phyloP scores from a whole-genome alignment of 352 stramenopile species.

The Globisporangium sylvaticum region DNA sequence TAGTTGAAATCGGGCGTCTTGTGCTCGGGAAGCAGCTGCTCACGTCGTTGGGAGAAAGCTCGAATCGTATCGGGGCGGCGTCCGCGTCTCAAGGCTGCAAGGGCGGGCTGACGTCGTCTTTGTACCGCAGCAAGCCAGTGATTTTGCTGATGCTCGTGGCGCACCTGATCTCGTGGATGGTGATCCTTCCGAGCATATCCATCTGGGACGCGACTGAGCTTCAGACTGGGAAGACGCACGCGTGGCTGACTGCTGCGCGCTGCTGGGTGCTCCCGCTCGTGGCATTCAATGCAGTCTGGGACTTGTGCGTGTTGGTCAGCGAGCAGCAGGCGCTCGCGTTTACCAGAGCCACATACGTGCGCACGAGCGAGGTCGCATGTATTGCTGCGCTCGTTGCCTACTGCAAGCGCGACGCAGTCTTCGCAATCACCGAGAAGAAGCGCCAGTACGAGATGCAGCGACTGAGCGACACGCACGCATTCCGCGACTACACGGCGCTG shows the following conservation, averaged over 20 bases:
- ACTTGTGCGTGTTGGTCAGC: conserved; percentile 20
- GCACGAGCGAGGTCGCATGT: conserved; percentile 26
- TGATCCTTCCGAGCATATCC: conserved; percentile 37
- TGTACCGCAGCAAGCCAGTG: conserved; percentile 37
- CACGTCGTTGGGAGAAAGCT: conserved; percentile 21
- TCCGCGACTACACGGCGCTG: conserved; percentile 20
- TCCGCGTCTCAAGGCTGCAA: conserved; percentile 21
- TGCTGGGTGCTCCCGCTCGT: conserved; percentile 33
- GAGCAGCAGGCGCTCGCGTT: conserved; percentile 28
- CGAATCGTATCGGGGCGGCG: conserved; percentile 9
- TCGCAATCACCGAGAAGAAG: conserved; percentile 18
- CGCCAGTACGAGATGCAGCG: conserved; percentile 17
- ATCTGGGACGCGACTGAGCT: conserved; percentile 27
- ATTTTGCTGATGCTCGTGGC: conserved; percentile 31
- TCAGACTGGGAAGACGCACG: conserved; percentile 22
- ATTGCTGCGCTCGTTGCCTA: conserved; percentile 13
- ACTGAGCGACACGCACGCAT: conserved; percentile 15
- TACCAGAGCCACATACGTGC: conserved; percentile 31
- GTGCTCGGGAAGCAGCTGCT: conserved; percentile 20
- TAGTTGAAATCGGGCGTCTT: conserved; percentile 26
- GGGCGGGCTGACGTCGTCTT: conserved; percentile 27
- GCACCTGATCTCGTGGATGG: conserved; percentile 41
- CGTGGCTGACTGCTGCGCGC: conserved; percentile 33
- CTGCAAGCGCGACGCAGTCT: conserved; percentile 7
- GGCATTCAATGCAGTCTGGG: conserved; percentile 34